Evolutionary conservation across 2,329 filamentous ascomycete species (phyloP).

Genomic region (Catunica adiposa): DNA sequence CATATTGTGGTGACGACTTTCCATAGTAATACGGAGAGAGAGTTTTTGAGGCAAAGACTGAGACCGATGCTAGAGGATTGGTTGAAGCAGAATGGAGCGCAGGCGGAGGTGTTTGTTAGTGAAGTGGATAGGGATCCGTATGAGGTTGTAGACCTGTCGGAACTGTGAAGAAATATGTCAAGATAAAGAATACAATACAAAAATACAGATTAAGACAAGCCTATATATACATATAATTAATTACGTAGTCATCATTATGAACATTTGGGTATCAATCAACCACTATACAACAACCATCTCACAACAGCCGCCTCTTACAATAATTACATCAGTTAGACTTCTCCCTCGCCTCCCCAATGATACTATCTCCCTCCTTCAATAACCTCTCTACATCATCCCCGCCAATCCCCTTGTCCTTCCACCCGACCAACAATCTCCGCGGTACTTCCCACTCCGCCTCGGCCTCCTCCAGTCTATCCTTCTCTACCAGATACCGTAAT

Average conservation of each 20-base stretch:
- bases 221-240: not conserved
- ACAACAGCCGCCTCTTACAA: not conserved
- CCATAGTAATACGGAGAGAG: slow-evolving; percentile 84
- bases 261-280: slow-evolving; percentile 10
- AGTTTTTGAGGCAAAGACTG: slow-evolving; percentile 60
- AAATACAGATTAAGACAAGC: slow-evolving; percentile 1
- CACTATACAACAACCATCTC: not conserved
- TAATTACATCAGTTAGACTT: slow-evolving; percentile 1
- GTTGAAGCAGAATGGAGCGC: slow-evolving; percentile 33
- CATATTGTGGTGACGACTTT: slow-evolving; percentile 72
- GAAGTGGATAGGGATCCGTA: slow-evolving; percentile 76
- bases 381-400: slow-evolving; percentile 37
- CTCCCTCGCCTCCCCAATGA: slow-evolving; percentile 20
- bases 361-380: slow-evolving; percentile 38
- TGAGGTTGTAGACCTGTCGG: slow-evolving; percentile 45
- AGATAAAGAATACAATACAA: not conserved
- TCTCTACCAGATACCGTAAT: slow-evolving; percentile 38
- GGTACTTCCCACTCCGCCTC: slow-evolving; percentile 39
- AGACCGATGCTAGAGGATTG: slow-evolving; percentile 43
- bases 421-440: slow-evolving; percentile 32
- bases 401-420: slow-evolving; percentile 38
- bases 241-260: not conserved
- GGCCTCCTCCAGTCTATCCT: slow-evolving; percentile 46
- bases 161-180: slow-evolving; percentile 19
- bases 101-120: slow-evolving; percentile 56